A percentile compares a stretch with the other conserved stretches of the same genome.
Conservation (phyloP, 768 basidiomycete genomes). For the Pholiota conissans region DNA sequence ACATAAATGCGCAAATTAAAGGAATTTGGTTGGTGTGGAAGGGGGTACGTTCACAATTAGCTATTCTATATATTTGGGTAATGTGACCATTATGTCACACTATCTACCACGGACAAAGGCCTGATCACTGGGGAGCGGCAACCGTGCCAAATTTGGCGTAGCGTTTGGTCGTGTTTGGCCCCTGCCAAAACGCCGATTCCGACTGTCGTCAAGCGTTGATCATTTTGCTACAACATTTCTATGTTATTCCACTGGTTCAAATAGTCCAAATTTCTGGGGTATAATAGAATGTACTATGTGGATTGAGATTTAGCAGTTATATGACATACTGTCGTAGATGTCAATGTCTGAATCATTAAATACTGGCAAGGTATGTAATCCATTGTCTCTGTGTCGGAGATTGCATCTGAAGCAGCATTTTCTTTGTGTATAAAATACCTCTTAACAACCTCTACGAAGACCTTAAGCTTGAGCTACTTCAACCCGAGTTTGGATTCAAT, state of each 20-base stretch:
- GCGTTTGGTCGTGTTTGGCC: not conserved
- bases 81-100: too few species aligned
- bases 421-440: too few species aligned
- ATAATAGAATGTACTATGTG: not conserved
- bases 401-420: not conserved
- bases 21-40: too few species aligned
- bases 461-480: too few species aligned
- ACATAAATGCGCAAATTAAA: too few species aligned
- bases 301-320: not conserved
- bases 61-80: too few species aligned
- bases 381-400: not conserved
- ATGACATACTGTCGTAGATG: not conserved
- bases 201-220: not conserved
- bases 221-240: not conserved
- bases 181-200: not conserved
- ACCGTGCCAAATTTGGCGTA: not conserved
- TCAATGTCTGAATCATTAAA: not conserved
- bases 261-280: not conserved
- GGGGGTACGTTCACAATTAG: too few species aligned
- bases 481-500: too few species aligned
- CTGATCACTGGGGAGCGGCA: too few species aligned
- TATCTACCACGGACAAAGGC: too few species aligned
- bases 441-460: too few species aligned
- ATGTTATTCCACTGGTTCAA: not conserved
- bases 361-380: not conserved